phyloP scores from a whole-genome alignment of 192 early-diverging fungal genomes.

The Backusella sp. region DNA sequence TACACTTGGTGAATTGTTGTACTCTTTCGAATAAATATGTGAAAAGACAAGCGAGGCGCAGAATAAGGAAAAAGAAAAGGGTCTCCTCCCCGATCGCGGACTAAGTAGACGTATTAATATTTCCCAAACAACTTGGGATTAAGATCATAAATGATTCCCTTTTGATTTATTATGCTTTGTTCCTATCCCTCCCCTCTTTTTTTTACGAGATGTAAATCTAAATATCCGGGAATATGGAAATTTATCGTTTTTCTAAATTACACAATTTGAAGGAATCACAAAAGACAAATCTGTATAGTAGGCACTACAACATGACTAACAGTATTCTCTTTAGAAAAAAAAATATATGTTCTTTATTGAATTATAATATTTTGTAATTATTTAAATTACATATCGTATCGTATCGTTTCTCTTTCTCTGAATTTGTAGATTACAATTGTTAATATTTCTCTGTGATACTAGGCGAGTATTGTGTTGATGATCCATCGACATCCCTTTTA shows the following conservation, averaged over 20 bases:
- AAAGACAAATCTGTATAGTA: background rate
- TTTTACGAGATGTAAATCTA: background rate
- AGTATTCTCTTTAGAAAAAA: background rate
- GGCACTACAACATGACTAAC: background rate
- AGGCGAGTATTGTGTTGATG: background rate
- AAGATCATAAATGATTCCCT: background rate
- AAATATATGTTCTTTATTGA: background rate
- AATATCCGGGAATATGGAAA: background rate
- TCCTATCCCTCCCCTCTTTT: background rate
- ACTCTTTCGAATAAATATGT: background rate
- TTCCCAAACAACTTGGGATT: background rate
- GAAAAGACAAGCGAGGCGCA: background rate
- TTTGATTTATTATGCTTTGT: background rate
- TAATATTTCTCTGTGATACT: slow-evolving; percentile 6
- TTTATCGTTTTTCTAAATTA: background rate
- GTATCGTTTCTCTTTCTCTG: background rate
- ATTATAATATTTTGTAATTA: background rate
- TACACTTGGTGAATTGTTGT: background rate
- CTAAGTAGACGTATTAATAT: background rate
- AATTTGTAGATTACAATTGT: background rate
- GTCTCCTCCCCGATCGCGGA: too few species aligned
- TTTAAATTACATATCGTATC: background rate
- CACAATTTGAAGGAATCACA: background rate
- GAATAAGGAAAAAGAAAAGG: background rate
- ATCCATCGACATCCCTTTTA: background rate